phyloP scores from a whole-genome alignment of 2,329 filamentous ascomycete genomes.

The Harringtonia aguacate region DNA sequence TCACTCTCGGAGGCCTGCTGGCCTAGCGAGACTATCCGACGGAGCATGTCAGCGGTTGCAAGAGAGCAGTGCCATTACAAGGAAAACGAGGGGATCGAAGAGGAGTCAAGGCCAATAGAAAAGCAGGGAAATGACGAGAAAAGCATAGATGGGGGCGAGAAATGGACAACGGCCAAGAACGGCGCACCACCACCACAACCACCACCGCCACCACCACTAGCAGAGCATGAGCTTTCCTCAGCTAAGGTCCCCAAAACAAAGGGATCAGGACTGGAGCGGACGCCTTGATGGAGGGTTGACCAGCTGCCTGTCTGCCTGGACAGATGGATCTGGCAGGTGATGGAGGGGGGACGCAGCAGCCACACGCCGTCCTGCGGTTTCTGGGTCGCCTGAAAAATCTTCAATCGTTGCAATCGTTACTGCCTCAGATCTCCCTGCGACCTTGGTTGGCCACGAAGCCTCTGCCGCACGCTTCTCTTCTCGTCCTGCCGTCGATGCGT shows the following conservation, averaged over 20 bases:
- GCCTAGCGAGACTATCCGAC: slow-evolving; percentile 31
- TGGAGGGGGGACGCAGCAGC: background rate
- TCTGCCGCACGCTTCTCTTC: background rate
- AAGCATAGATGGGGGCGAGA: background rate
- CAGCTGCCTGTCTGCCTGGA: slow-evolving; percentile 1
- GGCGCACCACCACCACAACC: too few species aligned
- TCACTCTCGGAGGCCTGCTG: slow-evolving; percentile 29
- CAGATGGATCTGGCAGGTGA: slow-evolving; percentile 1
- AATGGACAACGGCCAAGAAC: background rate
- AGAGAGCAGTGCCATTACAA: background rate
- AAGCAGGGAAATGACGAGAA: background rate
- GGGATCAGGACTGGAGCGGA: background rate
- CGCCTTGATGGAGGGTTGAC: slow-evolving; percentile 5
- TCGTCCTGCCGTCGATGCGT: background rate
- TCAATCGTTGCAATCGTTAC: background rate
- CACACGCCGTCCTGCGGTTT: background rate
- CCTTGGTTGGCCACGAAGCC: background rate
- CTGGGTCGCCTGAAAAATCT: background rate
- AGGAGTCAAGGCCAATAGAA: background rate
- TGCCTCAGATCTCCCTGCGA: background rate
- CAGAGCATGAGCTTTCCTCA: background rate
- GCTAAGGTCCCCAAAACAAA: background rate
- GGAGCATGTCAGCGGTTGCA: slow-evolving; percentile 26
- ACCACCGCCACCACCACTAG: too few species aligned
- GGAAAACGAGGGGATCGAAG: background rate